Conservation (phyloP, 345 rosid species). For the Sisymbrium altissimum region DNA sequence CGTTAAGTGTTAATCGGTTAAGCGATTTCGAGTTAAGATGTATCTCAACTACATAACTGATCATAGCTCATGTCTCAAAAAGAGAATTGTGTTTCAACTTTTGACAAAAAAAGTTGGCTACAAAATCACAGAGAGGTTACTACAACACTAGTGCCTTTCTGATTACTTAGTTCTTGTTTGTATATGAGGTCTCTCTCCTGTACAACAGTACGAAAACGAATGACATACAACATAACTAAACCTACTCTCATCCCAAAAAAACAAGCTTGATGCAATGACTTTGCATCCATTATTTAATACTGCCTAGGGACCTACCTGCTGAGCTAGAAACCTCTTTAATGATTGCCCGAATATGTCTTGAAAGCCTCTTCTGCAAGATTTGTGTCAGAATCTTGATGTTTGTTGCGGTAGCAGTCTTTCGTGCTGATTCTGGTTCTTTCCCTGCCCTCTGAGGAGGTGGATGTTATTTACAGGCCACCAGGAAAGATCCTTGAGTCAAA, state of each 20-base stretch:
- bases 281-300: slow-evolving; percentile 8
- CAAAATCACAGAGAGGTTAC: slow-evolving; percentile 14
- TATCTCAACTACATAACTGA: background rate
- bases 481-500: background rate
- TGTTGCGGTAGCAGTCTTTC: slow-evolving; percentile 2
- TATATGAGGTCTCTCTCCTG: slow-evolving; percentile 25
- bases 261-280: background rate
- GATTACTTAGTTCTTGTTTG: slow-evolving; percentile 11
- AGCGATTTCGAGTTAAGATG: background rate
- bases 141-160: slow-evolving; percentile 14
- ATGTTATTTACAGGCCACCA: slow-evolving; percentile 35
- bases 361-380: slow-evolving; percentile 18
- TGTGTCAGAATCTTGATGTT: slow-evolving; percentile 13
- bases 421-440: background rate
- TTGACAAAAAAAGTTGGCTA: slow-evolving; percentile 1
- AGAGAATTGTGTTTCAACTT: background rate
- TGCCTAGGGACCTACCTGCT: background rate
- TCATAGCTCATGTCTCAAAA: background rate
- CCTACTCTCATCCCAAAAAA: slow-evolving; percentile 1
- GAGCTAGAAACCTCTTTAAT: slow-evolving; percentile 11
- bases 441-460: slow-evolving; percentile 4
- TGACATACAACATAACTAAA: slow-evolving; percentile 21
- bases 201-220: slow-evolving; percentile 17
- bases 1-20: background rate
- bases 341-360: background rate